Evolutionary conservation across 345 rosid genomes (phyloP), one percentile per base, ranked within the genome.

Genomic region (Bruguiera gymnorhiza): DNA sequence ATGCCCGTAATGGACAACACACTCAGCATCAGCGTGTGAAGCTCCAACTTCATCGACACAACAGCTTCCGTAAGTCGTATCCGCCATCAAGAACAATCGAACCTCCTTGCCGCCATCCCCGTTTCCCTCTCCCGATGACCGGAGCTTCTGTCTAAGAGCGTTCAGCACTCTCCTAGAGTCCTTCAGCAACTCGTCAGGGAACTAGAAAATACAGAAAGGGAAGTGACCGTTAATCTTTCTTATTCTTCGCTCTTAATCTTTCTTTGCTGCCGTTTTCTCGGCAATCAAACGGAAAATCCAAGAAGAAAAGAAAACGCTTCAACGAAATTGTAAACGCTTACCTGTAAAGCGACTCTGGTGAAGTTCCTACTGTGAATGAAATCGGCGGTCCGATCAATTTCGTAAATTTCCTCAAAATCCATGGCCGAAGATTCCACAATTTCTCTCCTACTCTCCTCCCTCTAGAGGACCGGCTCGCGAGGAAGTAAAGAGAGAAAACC

Each of bases 31-130:
- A 70, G 84, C 66, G 72, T 82, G 98, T 4, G 90, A 83, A 50
- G 98, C 97, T 68, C 88, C 98, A 16, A 91, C 93, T 81, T 94
- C 98, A 66, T 91, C 98, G 54, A 91, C 79, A 39, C 98, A 94
- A 68, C 98, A 94, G 60, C 97, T 91, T 19, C 98, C 98, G 27
- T 81, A 94, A 9, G 96, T 83, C 54, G 97, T 85, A 73, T 94
- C 98, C 0, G 98, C 98, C 95, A 94, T 91, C 7, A 94, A 82
- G 75, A 83, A 89, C 77, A 94, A 74, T 43, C 90, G 65, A 58
- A 89, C 81, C 67, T 82, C 83, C 61, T 74, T 74, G n/a, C 65
- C 81, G n/a, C 62, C 81, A 63, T 74, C 82, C 8, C 72, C 85
- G 70, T 46, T 53, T 60, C 23, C 68, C 54, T 82, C 84, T 57